These are phyloP conservation scores for Cercophora newfieldiana DNA, from an alignment of 495 filamentous ascomycete genomes.

Conservation along the genomic window DNA sequence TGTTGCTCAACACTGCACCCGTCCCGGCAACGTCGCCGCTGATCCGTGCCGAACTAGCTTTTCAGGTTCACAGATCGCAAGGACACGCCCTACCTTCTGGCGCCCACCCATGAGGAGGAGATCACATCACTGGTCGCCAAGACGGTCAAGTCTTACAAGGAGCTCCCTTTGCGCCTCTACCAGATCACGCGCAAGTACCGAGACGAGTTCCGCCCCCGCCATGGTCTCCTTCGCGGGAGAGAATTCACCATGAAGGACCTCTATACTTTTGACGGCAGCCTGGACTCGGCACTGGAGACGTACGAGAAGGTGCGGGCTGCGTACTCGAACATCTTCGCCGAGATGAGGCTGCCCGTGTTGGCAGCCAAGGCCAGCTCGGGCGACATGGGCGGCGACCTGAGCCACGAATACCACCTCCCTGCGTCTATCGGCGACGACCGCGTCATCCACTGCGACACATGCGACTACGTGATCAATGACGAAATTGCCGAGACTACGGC, in stretches of 20 bases:
- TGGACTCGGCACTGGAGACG: slow-evolving; percentile 67
- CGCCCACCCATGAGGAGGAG: slow-evolving; percentile 96
- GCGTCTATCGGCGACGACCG: slow-evolving; percentile 83
- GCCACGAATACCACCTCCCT: slow-evolving; percentile 90
- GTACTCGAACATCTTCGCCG: slow-evolving; percentile 75
- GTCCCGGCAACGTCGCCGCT: slow-evolving; percentile 1
- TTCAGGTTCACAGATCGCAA: slow-evolving; percentile 82
- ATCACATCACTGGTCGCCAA: slow-evolving; percentile 78
- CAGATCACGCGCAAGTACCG: slow-evolving; percentile 94
- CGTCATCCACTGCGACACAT: slow-evolving; percentile 71
- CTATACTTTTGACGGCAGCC: slow-evolving; percentile 84
- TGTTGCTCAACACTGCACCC: neutral
- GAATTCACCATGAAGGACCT: slow-evolving; percentile 99
- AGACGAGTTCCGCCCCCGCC: slow-evolving; percentile 84
- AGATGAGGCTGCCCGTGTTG: slow-evolving; percentile 79
- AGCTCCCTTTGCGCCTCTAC: slow-evolving; percentile 83
- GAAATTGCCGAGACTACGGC: slow-evolving; percentile 55
- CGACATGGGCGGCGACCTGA: slow-evolving; percentile 89
- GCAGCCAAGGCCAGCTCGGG: slow-evolving; percentile 89
- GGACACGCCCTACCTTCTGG: slow-evolving; percentile 70
- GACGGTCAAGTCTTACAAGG: slow-evolving; percentile 79
- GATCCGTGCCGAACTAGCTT: slow-evolving; percentile 52
- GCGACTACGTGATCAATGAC: slow-evolving; percentile 80
- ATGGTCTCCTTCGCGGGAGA: slow-evolving; percentile 84
- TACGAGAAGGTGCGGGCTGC: slow-evolving; percentile 70